Conservation (phyloP, 2,329 filamentous ascomycete genomes). For the Niveomyces coronatus region DNA sequence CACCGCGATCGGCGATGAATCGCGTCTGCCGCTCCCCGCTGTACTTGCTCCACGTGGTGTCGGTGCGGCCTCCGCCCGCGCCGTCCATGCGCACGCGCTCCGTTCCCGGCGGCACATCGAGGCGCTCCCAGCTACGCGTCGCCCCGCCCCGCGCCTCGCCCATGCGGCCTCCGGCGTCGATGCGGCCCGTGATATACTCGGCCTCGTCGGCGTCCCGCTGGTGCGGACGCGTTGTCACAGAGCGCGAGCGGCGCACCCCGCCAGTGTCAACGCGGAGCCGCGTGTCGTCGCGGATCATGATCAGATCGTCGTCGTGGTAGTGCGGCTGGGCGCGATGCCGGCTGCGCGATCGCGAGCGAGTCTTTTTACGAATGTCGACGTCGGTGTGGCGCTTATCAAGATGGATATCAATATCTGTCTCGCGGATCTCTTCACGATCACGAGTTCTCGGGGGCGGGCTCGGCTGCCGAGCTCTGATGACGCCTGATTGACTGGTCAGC, state of each 20-base stretch:
- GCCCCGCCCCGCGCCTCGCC: slow-evolving; percentile 67
- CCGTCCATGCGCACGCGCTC: slow-evolving; percentile 77
- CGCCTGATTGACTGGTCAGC: slow-evolving; percentile 25
- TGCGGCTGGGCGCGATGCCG: slow-evolving; percentile 29
- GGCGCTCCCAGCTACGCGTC: slow-evolving; percentile 68
- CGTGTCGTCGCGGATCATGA: slow-evolving; percentile 49
- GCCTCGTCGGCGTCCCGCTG: slow-evolving; percentile 38
- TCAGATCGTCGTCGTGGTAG: slow-evolving; percentile 38
- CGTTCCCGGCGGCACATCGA: slow-evolving; percentile 77
- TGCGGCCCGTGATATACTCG: slow-evolving; percentile 46
- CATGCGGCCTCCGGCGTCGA: slow-evolving; percentile 51
- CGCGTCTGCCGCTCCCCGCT: slow-evolving; percentile 66
- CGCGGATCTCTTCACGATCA: slow-evolving; percentile 35
- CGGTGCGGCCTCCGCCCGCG: slow-evolving; percentile 60
- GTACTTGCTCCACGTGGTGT: slow-evolving; percentile 70
- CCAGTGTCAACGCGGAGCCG: slow-evolving; percentile 35
- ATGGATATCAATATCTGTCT: slow-evolving; percentile 53
- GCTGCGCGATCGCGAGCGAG: slow-evolving; percentile 28
- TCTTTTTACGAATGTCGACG: slow-evolving; percentile 40
- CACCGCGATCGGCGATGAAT: slow-evolving; percentile 60
- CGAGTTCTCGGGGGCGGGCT: slow-evolving; percentile 39
- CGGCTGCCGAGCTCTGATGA: slow-evolving; percentile 32
- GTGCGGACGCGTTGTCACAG: slow-evolving; percentile 33
- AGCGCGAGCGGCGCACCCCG: slow-evolving; percentile 38
- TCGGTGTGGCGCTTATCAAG: slow-evolving; percentile 44